A percentile compares a stretch with the other conserved stretches of the same genome.
Conservation (phyloP, 371 early-diverging fungal genomes). For the Mortierella sp. region DNA sequence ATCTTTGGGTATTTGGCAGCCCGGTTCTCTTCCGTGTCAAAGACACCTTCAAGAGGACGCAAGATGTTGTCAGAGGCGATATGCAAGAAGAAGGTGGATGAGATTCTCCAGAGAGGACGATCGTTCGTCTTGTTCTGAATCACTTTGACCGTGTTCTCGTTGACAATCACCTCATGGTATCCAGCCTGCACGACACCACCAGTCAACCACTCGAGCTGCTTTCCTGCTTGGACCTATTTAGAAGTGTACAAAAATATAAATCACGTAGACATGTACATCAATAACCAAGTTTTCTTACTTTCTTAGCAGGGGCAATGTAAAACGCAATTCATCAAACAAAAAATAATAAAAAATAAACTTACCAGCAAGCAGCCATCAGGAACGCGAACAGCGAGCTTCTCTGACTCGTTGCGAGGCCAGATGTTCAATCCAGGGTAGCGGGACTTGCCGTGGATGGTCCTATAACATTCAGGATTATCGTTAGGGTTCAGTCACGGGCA, state of each 20-base stretch:
- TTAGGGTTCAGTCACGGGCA: too few relatives aligned
- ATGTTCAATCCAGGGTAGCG: slow-evolving; percentile 79
- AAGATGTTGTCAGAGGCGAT: slow-evolving; percentile 70
- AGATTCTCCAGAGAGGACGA: slow-evolving; percentile 75
- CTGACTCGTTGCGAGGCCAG: slow-evolving; percentile 69
- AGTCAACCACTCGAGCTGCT: slow-evolving; percentile 76
- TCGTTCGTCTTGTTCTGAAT: slow-evolving; percentile 59
- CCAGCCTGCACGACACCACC: slow-evolving; percentile 75
- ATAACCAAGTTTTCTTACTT: too few relatives aligned
- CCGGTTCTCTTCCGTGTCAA: slow-evolving; percentile 54
- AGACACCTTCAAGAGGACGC: slow-evolving; percentile 59
- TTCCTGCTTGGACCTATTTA: slow-evolving; percentile 72
- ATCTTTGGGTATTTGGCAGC: slow-evolving; percentile 65
- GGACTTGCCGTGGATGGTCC: slow-evolving; percentile 78
- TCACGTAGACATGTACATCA: too few relatives aligned
- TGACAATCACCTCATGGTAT: slow-evolving; percentile 79
- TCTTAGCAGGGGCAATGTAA: neutral
- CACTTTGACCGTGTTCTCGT: slow-evolving; percentile 61
- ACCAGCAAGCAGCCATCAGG: slow-evolving; percentile 75
- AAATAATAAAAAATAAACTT: too few relatives aligned
- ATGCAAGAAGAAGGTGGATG: slow-evolving; percentile 78
- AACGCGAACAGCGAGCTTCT: slow-evolving; percentile 69
- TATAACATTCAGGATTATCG: neutral
- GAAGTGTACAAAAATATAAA: too few relatives aligned
- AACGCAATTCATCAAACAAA: neutral